Conservation (phyloP, 768 basidiomycete genomes). For the Tephrocybe sp. region DNA sequence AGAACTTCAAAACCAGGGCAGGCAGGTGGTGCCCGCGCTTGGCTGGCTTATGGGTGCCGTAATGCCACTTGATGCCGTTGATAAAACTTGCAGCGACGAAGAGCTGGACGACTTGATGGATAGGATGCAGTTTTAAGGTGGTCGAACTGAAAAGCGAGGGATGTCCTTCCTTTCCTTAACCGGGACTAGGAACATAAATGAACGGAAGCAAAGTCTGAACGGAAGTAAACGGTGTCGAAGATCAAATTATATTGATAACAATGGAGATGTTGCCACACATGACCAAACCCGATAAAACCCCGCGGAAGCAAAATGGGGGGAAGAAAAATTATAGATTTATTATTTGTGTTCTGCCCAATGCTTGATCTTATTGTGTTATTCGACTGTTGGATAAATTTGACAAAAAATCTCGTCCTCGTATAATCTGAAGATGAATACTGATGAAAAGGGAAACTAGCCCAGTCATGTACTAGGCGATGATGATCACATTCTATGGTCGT, state of each 20-base stretch:
- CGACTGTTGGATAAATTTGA: neutral
- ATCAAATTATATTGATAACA: constrained; percentile 6
- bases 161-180: neutral
- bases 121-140: constrained; percentile 25
- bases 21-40: constrained; percentile 29
- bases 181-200: constrained; percentile 7
- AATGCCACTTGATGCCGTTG: constrained; percentile 41
- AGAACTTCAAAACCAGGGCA: constrained; percentile 32
- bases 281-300: constrained; percentile 14
- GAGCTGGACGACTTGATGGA: constrained; percentile 34
- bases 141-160: neutral
- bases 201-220: constrained; percentile 32
- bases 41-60: constrained; percentile 44
- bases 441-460: no score
- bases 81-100: constrained; percentile 25
- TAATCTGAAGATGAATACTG: no score
- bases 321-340: no score
- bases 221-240: constrained; percentile 32
- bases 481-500: no score
- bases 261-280: constrained; percentile 13
- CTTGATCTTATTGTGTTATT: no score
- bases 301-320: no score
- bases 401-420: no score
- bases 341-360: no score
- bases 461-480: no score